Conservation (phyloP, 345 rosid genomes). For the Brassica carinata region DNA sequence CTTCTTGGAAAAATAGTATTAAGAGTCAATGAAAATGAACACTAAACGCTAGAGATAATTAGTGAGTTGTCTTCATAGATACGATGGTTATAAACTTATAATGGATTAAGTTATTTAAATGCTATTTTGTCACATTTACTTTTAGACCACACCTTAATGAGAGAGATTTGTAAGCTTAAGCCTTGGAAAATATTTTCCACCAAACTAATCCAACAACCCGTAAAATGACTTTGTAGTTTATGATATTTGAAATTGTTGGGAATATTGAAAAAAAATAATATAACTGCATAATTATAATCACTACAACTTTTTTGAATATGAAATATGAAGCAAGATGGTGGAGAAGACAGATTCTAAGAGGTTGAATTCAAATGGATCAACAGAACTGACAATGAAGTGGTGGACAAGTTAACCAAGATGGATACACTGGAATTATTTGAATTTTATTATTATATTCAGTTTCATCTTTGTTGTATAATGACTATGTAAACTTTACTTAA, state of each 20-base stretch:
- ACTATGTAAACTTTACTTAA: too few species aligned
- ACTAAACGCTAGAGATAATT: neutral
- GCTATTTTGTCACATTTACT: neutral
- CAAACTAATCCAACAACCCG: slow-evolving; percentile 1
- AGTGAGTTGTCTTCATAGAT: slow-evolving; percentile 1
- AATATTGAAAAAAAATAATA: neutral
- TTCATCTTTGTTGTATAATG: too few species aligned
- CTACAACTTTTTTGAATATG: neutral
- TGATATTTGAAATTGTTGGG: neutral
- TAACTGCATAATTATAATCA: neutral
- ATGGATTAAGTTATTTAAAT: neutral
- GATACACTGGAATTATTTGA: too few species aligned
- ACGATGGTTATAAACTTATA: neutral
- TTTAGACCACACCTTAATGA: slow-evolving; percentile 4
- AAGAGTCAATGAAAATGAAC: slow-evolving; percentile 17
- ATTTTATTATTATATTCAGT: too few species aligned
- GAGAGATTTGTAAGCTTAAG: neutral
- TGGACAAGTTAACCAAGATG: too few species aligned
- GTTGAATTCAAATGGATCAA: too few species aligned
- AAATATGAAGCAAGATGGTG: neutral
- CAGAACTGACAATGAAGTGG: too few species aligned
- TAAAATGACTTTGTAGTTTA: neutral
- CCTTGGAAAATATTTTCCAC: neutral
- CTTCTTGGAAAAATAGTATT: neutral
- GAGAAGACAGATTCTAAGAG: too few species aligned